phyloP scores from a whole-genome alignment of 2,329 filamentous ascomycete species.

The Pseudogymnoascus sp. region DNA sequence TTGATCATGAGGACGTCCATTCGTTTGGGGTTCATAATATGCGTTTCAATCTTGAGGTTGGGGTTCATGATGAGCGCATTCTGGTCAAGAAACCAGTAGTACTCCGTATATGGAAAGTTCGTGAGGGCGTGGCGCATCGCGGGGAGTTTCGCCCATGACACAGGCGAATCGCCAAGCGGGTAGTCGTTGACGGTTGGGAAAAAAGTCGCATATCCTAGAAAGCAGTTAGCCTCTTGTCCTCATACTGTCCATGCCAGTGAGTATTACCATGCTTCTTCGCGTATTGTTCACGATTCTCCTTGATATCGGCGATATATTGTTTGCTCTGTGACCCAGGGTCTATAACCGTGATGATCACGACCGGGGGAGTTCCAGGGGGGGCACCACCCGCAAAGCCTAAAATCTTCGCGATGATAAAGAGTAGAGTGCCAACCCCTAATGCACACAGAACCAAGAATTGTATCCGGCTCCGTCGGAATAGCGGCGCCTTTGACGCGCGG shows the following conservation, averaged over 20 bases:
- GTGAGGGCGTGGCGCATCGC: conserved; percentile 85
- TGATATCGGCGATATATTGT: conserved; percentile 64
- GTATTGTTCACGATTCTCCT: conserved; percentile 77
- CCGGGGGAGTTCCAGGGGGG: conserved; percentile 49
- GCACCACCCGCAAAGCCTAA: conserved; percentile 26
- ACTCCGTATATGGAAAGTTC: conserved; percentile 65
- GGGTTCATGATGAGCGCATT: conserved; percentile 87
- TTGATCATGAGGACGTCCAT: conserved; percentile 76
- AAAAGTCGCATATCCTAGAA: conserved; percentile 74
- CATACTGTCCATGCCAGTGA: neutral
- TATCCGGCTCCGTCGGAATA: conserved; percentile 54
- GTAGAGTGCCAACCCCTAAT: conserved; percentile 29
- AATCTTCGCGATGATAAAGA: conserved; percentile 50
- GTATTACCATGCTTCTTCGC: conserved; percentile 73
- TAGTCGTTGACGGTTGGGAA: conserved; percentile 73
- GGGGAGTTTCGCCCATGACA: conserved; percentile 70
- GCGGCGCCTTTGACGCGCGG: conserved; percentile 47
- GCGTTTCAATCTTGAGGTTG: conserved; percentile 56
- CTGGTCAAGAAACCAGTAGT: conserved; percentile 81
- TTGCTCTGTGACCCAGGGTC: conserved; percentile 55
- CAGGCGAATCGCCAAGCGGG: conserved; percentile 51
- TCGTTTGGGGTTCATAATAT: conserved; percentile 58
- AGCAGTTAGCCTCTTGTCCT: conserved; percentile 15
- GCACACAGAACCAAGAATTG: conserved; percentile 47
- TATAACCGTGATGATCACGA: conserved; percentile 78